These are phyloP conservation scores for Trichosporon coremiiforme DNA, from an alignment of 1,284 basidiomycete genomes.

Conservation along the genomic window DNA sequence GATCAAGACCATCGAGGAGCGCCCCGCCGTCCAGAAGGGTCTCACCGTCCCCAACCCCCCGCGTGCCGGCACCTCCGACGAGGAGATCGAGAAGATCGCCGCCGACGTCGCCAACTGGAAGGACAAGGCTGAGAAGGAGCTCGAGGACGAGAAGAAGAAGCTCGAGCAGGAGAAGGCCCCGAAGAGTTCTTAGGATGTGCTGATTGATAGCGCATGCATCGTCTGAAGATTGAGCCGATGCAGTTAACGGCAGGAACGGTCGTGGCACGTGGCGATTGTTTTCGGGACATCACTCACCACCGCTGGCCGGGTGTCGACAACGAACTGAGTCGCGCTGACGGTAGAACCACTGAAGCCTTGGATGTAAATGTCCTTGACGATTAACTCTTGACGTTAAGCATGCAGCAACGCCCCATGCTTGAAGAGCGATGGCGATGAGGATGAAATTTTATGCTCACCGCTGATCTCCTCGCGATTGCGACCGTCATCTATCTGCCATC, in stretches of 20 bases:
- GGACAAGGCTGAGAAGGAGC: slow-evolving; percentile 39
- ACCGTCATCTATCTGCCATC: no score
- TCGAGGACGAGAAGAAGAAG: slow-evolving; percentile 32
- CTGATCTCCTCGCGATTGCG: no score
- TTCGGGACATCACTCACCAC: neutral
- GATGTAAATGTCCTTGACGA: no score
- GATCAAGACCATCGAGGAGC: slow-evolving; percentile 58
- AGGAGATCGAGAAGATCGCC: slow-evolving; percentile 35
- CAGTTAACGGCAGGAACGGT: neutral
- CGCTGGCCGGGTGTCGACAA: neutral
- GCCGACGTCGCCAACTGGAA: slow-evolving; percentile 35
- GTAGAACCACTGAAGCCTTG: neutral
- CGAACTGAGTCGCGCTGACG: neutral
- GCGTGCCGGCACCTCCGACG: slow-evolving; percentile 25
- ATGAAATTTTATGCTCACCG: no score
- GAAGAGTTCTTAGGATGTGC: slow-evolving; percentile 20
- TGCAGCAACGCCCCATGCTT: no score
- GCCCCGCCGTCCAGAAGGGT: slow-evolving; percentile 58
- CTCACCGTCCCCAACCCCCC: slow-evolving; percentile 46
- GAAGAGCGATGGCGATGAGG: no score
- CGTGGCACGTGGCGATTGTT: neutral
- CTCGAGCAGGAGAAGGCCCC: no score
- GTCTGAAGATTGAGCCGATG: neutral
- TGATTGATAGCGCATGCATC: neutral
- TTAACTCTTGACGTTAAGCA: no score